Evolutionary conservation across 192 early-diverging fungal species (phyloP), one percentile per base, ranked within the genome.

Genomic region (Globomyces pollinis-pini): DNA sequence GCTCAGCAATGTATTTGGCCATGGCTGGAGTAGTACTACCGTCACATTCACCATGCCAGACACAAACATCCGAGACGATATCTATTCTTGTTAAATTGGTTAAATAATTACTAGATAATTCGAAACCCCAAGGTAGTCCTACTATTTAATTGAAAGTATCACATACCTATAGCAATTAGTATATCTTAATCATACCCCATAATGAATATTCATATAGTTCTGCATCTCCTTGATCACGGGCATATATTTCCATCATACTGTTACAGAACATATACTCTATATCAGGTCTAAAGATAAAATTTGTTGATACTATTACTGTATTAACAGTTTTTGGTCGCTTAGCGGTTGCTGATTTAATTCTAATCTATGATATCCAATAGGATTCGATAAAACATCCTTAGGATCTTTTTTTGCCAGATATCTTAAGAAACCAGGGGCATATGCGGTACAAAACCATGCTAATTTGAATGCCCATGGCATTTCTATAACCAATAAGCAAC

Each of bases 201-300:
- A 47, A 26, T 12, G 24, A 20, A 26, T 47, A 47, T n/a, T 47
- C 44, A 7, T 47, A 20, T 7, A 20, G 23, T 1, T 47, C 44
- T 28, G 23, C 28, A n/a, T 47, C 44, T 26, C 23, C 28, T 47
- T 47, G 44, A 1, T 26, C 28, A 0, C 44, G 3, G 6, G 44
- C 23, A 47, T 47, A 47, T 4, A 47, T 47, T 26, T 47, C 44
- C 44, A 47, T 47, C 7, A 26, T 47, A 15, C 44, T 47, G 11
- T 20, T 26, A 26, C 44, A 47, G 28, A 47, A 47, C 44, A 47
- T 47, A n/a, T 47, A 47, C n/a, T 47, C 44, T 7, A 47, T 26
- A 26, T 47, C 44, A 4, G 44, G 44, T n/a, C n/a, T n/a, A n/a
- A n/a, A n/a, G n/a, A n/a, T n/a, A n/a, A n/a, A n/a, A n/a, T n/a